Evolutionary conservation across 306 rosid genomes (phyloP).

Genomic region (Citrullus amarus): DNA sequence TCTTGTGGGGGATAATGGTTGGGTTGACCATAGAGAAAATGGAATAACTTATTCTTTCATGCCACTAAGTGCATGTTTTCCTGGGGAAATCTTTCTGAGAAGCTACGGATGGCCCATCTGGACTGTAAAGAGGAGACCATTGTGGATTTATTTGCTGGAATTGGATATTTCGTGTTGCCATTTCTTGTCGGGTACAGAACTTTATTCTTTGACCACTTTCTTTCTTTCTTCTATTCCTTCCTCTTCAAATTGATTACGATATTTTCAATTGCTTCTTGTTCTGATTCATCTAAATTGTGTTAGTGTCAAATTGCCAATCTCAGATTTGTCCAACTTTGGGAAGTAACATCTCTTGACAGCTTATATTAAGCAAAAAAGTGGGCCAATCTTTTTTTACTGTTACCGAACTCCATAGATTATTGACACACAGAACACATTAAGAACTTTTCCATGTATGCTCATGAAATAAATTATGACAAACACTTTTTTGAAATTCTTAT

Average conservation of each 20-base stretch:
- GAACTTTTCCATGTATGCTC: not conserved
- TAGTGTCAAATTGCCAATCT: not conserved
- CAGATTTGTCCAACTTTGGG: not conserved
- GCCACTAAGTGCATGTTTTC: constrained; percentile 94
- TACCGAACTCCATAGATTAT: not conserved
- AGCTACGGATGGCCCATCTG: constrained; percentile 61
- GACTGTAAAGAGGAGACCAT: constrained; percentile 60
- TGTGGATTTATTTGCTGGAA: constrained; percentile 85
- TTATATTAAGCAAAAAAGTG: not conserved
- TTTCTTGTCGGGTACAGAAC: constrained; percentile 70
- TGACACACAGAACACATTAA: not conserved
- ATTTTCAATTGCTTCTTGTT: not conserved
- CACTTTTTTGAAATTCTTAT: not conserved
- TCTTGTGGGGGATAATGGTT: constrained; percentile 78
- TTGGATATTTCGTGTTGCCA: constrained; percentile 91
- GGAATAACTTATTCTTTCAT: constrained; percentile 75
- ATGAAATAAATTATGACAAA: not conserved
- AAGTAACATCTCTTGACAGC: not conserved
- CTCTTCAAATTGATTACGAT: not conserved
- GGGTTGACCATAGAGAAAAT: constrained; percentile 92
- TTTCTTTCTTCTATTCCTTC: not conserved
- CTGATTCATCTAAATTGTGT: not conserved
- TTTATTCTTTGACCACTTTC: not conserved
- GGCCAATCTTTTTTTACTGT: not conserved
- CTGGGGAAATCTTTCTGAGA: constrained; percentile 97